Percentiles rank a stretch among this genome's conserved stretches.
Conservation (phyloP, 208 protist species). For the Trypanosoma grayi region DNA sequence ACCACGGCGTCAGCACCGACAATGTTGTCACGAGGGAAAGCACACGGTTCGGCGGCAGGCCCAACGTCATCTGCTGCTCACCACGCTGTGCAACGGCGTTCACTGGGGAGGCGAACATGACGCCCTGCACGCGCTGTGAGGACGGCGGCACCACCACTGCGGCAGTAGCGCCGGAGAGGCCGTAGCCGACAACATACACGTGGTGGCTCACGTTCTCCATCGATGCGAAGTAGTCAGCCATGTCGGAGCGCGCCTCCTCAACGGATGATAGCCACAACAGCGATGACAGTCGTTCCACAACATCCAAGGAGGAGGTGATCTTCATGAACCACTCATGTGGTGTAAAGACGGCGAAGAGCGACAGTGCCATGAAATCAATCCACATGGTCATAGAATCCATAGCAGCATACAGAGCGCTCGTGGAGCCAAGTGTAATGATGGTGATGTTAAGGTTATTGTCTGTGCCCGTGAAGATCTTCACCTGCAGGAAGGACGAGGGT, state of each 20-base stretch:
- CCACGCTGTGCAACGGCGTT: conserved; percentile 16
- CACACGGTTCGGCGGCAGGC: conserved; percentile 16
- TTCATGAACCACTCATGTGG: conserved; percentile 31
- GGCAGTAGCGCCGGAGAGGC: conserved; percentile 9
- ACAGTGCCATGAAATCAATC: conserved; percentile 45
- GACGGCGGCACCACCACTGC: neutral
- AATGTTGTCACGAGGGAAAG: conserved; percentile 32
- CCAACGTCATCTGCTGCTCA: neutral
- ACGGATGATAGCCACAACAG: conserved; percentile 37
- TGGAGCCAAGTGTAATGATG: conserved; percentile 39
- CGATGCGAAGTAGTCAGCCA: neutral
- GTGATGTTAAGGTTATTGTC: conserved; percentile 25
- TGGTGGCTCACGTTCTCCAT: neutral
- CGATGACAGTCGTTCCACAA: conserved; percentile 36
- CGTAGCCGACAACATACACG: conserved; percentile 26
- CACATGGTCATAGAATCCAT: conserved; percentile 61
- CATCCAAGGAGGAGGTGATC: conserved; percentile 41
- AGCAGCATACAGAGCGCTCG: conserved; percentile 25
- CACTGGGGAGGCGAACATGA: conserved; percentile 10
- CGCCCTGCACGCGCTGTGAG: neutral
- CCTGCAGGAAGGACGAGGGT: conserved; percentile 19
- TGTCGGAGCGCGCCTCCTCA: neutral
- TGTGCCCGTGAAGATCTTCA: conserved; percentile 33
- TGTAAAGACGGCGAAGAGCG: conserved; percentile 53
- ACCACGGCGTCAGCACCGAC: conserved; percentile 32